Conservation (phyloP, 2,329 filamentous ascomycete genomes). For the Alternaria sp. region DNA sequence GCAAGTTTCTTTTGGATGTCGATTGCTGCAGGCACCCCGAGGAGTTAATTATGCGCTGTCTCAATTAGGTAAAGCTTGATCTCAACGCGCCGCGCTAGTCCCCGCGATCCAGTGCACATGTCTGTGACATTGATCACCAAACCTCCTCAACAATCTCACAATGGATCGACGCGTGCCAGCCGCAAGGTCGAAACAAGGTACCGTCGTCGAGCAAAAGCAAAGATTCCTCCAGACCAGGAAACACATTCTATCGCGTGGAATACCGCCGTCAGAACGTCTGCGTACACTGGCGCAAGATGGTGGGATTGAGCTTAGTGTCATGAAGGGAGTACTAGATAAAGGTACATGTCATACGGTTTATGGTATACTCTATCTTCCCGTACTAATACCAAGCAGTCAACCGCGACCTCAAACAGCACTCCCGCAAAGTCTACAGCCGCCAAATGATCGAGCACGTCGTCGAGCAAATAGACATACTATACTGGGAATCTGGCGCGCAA, state of each 20-base stretch:
- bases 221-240: slow-evolving; percentile 70
- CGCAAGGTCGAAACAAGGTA: slow-evolving; percentile 43
- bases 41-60: neutral
- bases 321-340: slow-evolving; percentile 62
- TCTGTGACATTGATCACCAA: neutral
- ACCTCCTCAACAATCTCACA: neutral
- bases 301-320: slow-evolving; percentile 57
- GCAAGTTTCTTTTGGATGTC: neutral
- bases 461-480: slow-evolving; percentile 74
- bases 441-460: slow-evolving; percentile 75
- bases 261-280: slow-evolving; percentile 65
- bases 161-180: slow-evolving; percentile 17
- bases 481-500: slow-evolving; percentile 61
- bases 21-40: neutral
- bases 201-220: slow-evolving; percentile 68
- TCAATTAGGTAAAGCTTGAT: neutral
- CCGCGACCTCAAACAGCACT: slow-evolving; percentile 69
- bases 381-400: slow-evolving; percentile 61
- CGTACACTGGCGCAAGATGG: slow-evolving; percentile 59
- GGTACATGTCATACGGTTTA: slow-evolving; percentile 41
- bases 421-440: slow-evolving; percentile 70
- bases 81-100: slow-evolving; percentile 14
- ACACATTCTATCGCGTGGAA: slow-evolving; percentile 67
- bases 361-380: neutral
- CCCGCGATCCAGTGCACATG: slow-evolving; percentile 8